Evolutionary conservation across 2,329 filamentous ascomycete genomes (phyloP), one percentile per base, ranked within the genome.

Genomic region (Penicillium palitans): DNA sequence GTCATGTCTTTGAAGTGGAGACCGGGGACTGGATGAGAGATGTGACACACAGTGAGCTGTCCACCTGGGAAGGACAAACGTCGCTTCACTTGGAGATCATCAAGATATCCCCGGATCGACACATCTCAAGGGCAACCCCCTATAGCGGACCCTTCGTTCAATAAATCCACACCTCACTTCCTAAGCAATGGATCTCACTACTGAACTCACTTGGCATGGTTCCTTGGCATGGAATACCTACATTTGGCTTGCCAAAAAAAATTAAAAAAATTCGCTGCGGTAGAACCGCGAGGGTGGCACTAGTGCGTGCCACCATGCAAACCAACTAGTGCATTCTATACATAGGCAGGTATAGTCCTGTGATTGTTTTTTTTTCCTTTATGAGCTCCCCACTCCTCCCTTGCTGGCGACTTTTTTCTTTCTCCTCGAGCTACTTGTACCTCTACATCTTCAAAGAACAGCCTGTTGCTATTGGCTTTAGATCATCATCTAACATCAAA

Each of bases 71-170:
- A 17, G 29, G n/a, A 19, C 41, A 51, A 35, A 33, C 24, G 15
- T 29, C 35, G 27, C 33, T 27, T 13, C 31, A 39, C 21, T 47
- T 27, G 27, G 12, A 54, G 31, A 40, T 29, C 54, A 50, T 19
- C 29, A n/a, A 29, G 17, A 57, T 50, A 62, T 62, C 56, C 60
- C 60, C 55, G 53, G 63, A 64, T 64, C 45, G 61, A 61, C 61
- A 56, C 37, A 47, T 64, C 55, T 41, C 46, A 40, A 24, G 6
- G 40, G 27, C 4, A 33, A 39, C 3, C 50, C 55, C 55, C 55
- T 57, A 45, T 57, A 52, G 47, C 54, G 55, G 55, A 48, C 45
- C 51, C 50, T 25, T 33, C 19, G 2, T 40, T 39, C 52, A 29
- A 50, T 49, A 8, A 33, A 53, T 15, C 25, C 42, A 47, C 21